Percentiles rank a stretch among this genome's conserved stretches.
phyloP scores from a whole-genome alignment of 2,329 filamentous ascomycete genomes.

The Neonectria coccinea region DNA sequence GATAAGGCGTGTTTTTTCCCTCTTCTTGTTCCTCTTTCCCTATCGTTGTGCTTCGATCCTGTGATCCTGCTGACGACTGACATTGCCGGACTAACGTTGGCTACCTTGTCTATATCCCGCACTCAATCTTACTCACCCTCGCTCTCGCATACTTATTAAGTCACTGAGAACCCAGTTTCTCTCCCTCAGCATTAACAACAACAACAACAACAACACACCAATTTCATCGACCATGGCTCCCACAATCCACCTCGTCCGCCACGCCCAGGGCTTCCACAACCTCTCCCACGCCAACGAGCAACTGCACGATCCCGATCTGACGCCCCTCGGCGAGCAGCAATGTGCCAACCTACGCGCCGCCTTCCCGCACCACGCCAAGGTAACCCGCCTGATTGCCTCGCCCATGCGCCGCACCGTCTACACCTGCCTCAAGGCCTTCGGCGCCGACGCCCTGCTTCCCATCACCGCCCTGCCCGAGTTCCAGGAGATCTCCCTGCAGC shows the following conservation, averaged over 20 bases:
- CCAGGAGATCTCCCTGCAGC: conserved; percentile 81
- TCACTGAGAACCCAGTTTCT: not conserved
- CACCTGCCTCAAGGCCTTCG: conserved; percentile 79
- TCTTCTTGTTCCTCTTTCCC: conserved; percentile 7
- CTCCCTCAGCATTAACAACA: not conserved
- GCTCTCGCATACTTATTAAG: conserved; percentile 4
- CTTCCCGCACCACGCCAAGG: conserved; percentile 73
- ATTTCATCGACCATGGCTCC: conserved; percentile 56
- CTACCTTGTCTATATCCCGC: conserved; percentile 3
- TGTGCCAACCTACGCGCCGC: conserved; percentile 70
- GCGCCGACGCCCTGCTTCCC: conserved; percentile 56
- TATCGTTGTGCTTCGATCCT: conserved; percentile 1
- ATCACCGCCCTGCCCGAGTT: conserved; percentile 78
- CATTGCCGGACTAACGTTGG: not conserved
- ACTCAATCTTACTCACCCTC: conserved; percentile 6
- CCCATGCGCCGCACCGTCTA: conserved; percentile 85
- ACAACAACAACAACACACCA: not conserved
- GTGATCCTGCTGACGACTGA: not conserved
- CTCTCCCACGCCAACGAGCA: conserved; percentile 75
- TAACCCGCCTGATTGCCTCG: conserved; percentile 81
- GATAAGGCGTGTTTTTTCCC: conserved; percentile 1
- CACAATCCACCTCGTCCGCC: conserved; percentile 76
- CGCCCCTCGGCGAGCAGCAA: conserved; percentile 79
- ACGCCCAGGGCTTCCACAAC: conserved; percentile 87
- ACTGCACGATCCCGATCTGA: conserved; percentile 83